phyloP scores from a whole-genome alignment of 768 basidiomycete species.

The Clitopilus hobsonii region DNA sequence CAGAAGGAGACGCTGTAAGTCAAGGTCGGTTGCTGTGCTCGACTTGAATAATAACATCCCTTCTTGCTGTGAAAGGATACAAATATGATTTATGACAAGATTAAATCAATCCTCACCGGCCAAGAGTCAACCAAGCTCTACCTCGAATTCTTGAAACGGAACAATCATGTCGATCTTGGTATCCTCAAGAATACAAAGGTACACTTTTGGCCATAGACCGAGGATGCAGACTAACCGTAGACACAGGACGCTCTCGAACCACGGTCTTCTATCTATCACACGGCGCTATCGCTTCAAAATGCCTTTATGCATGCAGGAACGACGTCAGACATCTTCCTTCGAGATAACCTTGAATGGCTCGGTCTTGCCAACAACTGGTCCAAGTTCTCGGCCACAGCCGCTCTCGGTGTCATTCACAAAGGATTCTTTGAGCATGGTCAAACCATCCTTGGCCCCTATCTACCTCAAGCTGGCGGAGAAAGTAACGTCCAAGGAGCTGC shows the following conservation, averaged over 20 bases:
- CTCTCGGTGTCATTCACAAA: conserved; percentile 95
- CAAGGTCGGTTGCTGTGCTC: no score
- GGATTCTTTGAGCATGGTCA: conserved; percentile 93
- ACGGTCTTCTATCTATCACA: conserved; percentile 96
- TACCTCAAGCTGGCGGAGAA: conserved; percentile 75
- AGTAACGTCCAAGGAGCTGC: conserved; percentile 73
- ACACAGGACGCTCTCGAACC: conserved; percentile 83
- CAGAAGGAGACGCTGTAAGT: conserved; percentile 61
- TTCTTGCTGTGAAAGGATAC: conserved; percentile 43
- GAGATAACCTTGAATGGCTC: conserved; percentile 97
- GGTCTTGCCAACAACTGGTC: conserved; percentile 96
- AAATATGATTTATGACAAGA: conserved; percentile 62
- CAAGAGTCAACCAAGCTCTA: conserved; percentile 91
- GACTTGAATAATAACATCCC: no score
- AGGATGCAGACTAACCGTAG: background rate
- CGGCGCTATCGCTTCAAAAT: conserved; percentile 92
- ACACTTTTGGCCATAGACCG: conserved; percentile 1
- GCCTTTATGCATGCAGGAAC: conserved; percentile 99
- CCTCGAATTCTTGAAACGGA: conserved; percentile 91
- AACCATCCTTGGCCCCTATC: conserved; percentile 89
- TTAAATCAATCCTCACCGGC: conserved; percentile 82
- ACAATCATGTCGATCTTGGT: conserved; percentile 88
- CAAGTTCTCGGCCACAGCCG: conserved; percentile 96
- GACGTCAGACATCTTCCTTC: conserved; percentile 88
- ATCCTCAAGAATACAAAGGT: conserved; percentile 94